phyloP scores from a whole-genome alignment of 2,329 filamentous ascomycete species.

The Cladophialophora carrionii region DNA sequence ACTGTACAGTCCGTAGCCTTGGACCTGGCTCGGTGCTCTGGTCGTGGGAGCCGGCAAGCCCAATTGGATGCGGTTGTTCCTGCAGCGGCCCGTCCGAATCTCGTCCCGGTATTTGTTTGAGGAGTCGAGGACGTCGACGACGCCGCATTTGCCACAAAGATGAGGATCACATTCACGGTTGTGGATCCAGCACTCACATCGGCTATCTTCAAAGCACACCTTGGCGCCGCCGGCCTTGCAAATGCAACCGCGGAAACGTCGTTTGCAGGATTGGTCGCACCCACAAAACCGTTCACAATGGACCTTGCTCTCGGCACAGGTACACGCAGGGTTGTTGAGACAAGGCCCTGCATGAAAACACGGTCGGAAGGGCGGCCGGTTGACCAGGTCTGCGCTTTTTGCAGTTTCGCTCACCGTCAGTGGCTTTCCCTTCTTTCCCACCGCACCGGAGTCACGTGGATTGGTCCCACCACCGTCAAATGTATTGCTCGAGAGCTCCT shows the following conservation, averaged over 20 bases:
- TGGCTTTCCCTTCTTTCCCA: constrained; percentile 21
- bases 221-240: constrained; percentile 33
- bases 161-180: constrained; percentile 81
- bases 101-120: constrained; percentile 64
- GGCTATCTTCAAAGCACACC: constrained; percentile 36
- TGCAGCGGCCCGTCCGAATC: constrained; percentile 64
- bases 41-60: constrained; percentile 67
- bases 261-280: constrained; percentile 36
- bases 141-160: constrained; percentile 72
- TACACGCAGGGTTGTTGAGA: constrained; percentile 33
- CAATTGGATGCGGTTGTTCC: constrained; percentile 73
- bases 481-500: not conserved
- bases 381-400: constrained; percentile 29
- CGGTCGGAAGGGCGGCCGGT: constrained; percentile 36
- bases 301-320: constrained; percentile 35
- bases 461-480: constrained; percentile 23
- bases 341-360: constrained; percentile 39
- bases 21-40: constrained; percentile 66
- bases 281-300: constrained; percentile 39
- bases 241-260: constrained; percentile 38
- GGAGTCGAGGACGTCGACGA: constrained; percentile 68
- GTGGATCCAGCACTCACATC: constrained; percentile 70
- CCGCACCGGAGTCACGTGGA: not conserved
- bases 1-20: constrained; percentile 74
- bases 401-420: constrained; percentile 28